Evolutionary conservation across 176 grass and related monocot genomes (phyloP), one percentile per base, ranked within the genome.

Genomic region (Bolboschoenus planiculmis): DNA sequence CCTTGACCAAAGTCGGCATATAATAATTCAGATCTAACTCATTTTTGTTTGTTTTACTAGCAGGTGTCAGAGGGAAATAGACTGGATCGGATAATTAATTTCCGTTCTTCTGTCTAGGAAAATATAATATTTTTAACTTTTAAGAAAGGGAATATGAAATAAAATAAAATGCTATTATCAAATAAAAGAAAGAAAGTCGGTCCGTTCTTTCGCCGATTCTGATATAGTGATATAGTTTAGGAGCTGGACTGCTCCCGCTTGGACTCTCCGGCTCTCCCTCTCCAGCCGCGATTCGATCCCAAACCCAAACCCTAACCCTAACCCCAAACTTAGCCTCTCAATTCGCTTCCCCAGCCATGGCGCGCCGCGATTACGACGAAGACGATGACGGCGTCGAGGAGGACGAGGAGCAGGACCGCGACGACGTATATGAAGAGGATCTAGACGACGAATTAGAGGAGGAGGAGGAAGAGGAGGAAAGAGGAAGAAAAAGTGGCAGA

Each of bases 311-410:
- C 31, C 46, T 79, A 56, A 94, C 62, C 18, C 74, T 20, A 34
- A 55, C 27, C 72, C 47, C 9, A 59, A 59, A 20, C 58, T 55
- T 20, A 24, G 23, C 48, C 8, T 30, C 51, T n/a, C 5, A 36
- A 56, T 53, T 48, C 2, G 13, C 30, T 29, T 84, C 62, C 20
- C 64, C 80, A 83, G 87, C 86, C 67, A 97, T 97, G 95, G 88
- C 88, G 66, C 88, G 95, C 48, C 86, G 90, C 46, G 86, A 44
- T 31, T 87, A 85, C 40, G 88, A 89, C 68, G 87, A 92, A 2
- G 92, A 97, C 51, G 89, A 93, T 30, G 77, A 88, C 20, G 86
- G 91, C 35, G 91, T 84, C 30, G 94, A 88, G 7, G 87, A 29
- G 8, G 58, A 24, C 2, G 56, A 97, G 5, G 92, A 94, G 34